A percentile compares a stretch with the other conserved stretches of the same genome.
Evolutionary conservation across 1,139 yeast species (phyloP).

Genomic region (Taphrina wiesneri): DNA sequence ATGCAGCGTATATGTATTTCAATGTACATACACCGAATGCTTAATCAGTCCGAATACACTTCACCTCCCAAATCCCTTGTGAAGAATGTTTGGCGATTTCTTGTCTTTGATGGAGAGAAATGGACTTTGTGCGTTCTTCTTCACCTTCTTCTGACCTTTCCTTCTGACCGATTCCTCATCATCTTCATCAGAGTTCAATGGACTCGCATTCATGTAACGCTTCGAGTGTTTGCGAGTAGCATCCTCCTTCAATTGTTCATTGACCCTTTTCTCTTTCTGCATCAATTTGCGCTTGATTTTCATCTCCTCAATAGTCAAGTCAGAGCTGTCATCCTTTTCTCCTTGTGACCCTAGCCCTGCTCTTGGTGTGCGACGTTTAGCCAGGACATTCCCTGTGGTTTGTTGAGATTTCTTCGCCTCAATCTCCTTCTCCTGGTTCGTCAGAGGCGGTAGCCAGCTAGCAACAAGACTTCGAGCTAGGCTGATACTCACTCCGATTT

Average conservation of each 20-base stretch:
- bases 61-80: background rate
- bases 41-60: too few relatives aligned
- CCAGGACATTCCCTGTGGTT: background rate
- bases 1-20: too few relatives aligned
- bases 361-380: slow-evolving; percentile 6
- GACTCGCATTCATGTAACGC: background rate
- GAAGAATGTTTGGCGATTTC: background rate
- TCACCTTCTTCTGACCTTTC: slow-evolving; percentile 10
- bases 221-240: background rate
- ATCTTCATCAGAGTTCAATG: background rate
- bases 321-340: background rate
- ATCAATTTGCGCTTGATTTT: slow-evolving; percentile 8
- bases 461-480: slow-evolving; percentile 27
- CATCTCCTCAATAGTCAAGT: background rate
- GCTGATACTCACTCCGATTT: slow-evolving; percentile 31
- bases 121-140: background rate
- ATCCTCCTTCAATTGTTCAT: background rate
- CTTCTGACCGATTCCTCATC: slow-evolving; percentile 1
- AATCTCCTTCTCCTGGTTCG: background rate
- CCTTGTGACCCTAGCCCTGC: slow-evolving; percentile 9
- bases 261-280: slow-evolving; percentile 1
- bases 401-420: background rate
- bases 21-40: too few relatives aligned
- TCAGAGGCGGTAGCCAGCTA: slow-evolving; percentile 27
- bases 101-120: background rate